Base-by-base conservation (phyloP, 1,284 basidiomycete genomes). In the Cutaneotrichosporon sp. region DNA sequence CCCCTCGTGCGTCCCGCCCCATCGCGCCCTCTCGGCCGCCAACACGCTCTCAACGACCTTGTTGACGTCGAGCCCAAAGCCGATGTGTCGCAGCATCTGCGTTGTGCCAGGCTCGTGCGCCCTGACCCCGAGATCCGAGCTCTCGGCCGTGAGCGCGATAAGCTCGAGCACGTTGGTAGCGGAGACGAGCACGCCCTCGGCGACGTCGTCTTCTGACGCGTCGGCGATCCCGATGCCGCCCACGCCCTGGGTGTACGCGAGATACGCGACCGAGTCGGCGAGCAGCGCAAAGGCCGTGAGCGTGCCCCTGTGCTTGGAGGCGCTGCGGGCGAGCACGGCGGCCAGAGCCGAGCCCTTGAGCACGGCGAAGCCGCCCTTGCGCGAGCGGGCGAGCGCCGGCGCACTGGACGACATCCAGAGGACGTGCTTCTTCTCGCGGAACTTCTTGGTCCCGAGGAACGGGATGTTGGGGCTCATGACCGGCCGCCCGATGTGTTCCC, bases 181-280 rank as follows among this genome's bases (percentile, higher is more conserved):
- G 2, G 68, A 62, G 24, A 74, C 67, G 18, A 68, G 55, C 5
- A 67, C 58, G 13, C 65, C 57, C 36, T 71, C 65, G 47, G 63
- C 60, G 10, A 66, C 68, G 25, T 62, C 57, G 36, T 54, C 47
- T 46, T 56, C 36, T 16, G 38, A 33, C 13, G 25, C 11, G 24
- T 54, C 54, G 33, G 45, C 46, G 22, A 77, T 65, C 2, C 74
- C 74, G 18, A 76, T 69, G 2, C 72, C 72, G 3, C 65, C 58
- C 8, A 76, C 77, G 20, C 74, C 75, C 58, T 77, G 75, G 3
- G 69, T 71, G 69, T 70, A 76, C 4, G 75, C 77, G 3, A 78
- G 67, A 54, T 78, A 78, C 1, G 75, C 71, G 2, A 77, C 62
- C 0, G 73, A 74, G 53, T 75, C 73, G 5, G 72, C 65, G 1